Base-by-base conservation (phyloP, 352 stramenopile genomes). In the Phytopythium helicoides region DNA sequence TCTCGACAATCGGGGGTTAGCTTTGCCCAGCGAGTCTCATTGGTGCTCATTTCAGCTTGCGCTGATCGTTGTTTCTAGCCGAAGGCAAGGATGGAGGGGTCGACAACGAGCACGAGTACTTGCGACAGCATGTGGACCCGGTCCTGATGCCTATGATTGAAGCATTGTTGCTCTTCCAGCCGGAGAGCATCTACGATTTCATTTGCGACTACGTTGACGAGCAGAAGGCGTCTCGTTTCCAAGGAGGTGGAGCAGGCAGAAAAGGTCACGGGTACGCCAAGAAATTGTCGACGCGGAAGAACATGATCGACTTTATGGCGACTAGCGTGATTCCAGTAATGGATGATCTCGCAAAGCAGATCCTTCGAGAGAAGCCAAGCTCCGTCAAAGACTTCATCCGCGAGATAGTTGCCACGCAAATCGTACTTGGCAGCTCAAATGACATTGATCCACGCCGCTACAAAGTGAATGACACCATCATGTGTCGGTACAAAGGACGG, bases 261-360 rank as follows among this genome's bases (percentile, higher is more conserved):
- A 68, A 48, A 21, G 56, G 73, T 15, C 65, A 73, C 41, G 14
- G 41, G 7, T 86, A 88, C 34, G 78, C 78, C 12, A 88, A 77
- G 42, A 89, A 87, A 50, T 72, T 90, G 15, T 73, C 78, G 3
- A 86, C 76, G 31, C 83, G 79, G 11, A 71, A 68, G 12, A 86
- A 85, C 41, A 94, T 92, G 83, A 79, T 83, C 25, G 76, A 90
- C 34, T 93, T 89, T 55, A 92, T 94, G 81, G 85, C 81, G 16
- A 87, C 79, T 40, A 91, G 70, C 33, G 81, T 92, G 26, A 87
- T 94, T 36, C 83, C 83, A 21, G 68, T 94, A 31, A 94, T 94
- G 79, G 81, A 94, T 49, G 81, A 92, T 50, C 66, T 94, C 5
- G 81, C 83, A 21, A 81, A 81, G 36, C 81, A 91, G 55, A 90